Percentiles rank a stretch among this genome's conserved stretches.
Conservation (phyloP, 495 filamentous ascomycete genomes). For the Echria macrotheca region DNA sequence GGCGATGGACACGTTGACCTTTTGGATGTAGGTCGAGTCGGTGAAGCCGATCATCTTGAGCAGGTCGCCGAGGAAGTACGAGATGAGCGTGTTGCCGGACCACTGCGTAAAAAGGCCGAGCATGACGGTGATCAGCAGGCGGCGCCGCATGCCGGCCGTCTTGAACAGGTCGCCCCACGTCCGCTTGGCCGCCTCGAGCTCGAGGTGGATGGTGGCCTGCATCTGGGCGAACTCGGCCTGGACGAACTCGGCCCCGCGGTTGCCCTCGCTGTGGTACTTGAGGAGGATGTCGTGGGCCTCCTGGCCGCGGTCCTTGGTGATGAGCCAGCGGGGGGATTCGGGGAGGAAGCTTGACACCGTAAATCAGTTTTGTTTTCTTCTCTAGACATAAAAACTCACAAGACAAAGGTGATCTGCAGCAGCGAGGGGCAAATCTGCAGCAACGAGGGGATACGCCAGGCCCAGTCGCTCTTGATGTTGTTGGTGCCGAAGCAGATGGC, state of each 20-base stretch:
- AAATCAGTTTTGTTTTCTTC: too few relatives aligned
- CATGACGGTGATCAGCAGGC: slow-evolving; percentile 51
- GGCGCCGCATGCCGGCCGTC: slow-evolving; percentile 50
- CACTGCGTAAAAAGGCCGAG: slow-evolving; percentile 61
- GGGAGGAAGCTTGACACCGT: slow-evolving; percentile 43
- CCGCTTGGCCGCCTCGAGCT: slow-evolving; percentile 48
- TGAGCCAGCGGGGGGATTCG: slow-evolving; percentile 56
- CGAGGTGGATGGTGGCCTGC: slow-evolving; percentile 51
- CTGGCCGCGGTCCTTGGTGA: slow-evolving; percentile 53
- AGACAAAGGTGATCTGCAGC: slow-evolving; percentile 51
- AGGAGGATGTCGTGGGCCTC: slow-evolving; percentile 53
- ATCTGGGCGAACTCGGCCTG: slow-evolving; percentile 59
- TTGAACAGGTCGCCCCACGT: slow-evolving; percentile 53
- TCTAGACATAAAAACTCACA: too few relatives aligned
- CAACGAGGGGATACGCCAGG: slow-evolving; percentile 61
- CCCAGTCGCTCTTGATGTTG: slow-evolving; percentile 50
- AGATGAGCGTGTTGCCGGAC: slow-evolving; percentile 60
- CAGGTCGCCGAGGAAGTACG: slow-evolving; percentile 51
- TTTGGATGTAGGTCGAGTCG: slow-evolving; percentile 46
- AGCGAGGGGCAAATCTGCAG: slow-evolving; percentile 53
- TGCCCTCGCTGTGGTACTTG: slow-evolving; percentile 59
- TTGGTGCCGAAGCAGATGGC: slow-evolving; percentile 56
- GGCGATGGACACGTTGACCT: slow-evolving; percentile 54
- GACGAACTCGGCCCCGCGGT: slow-evolving; percentile 50
- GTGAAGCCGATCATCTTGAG: slow-evolving; percentile 46